Conservation (phyloP, 1,284 basidiomycete genomes). For the Fistulinella cinereoalba region DNA sequence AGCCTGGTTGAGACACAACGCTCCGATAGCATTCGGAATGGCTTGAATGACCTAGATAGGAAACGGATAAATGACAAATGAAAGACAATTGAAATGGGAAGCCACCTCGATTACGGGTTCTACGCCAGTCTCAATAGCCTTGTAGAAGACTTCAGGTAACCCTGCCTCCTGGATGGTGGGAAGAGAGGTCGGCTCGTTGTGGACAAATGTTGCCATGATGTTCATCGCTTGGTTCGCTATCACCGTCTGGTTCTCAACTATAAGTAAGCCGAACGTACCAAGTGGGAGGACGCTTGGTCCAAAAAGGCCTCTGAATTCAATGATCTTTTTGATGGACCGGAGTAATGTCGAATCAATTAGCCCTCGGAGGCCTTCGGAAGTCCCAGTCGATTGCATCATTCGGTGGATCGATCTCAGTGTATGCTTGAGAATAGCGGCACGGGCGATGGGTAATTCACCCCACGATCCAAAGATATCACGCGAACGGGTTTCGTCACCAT, state of each 20-base stretch:
- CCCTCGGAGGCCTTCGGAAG: constrained; percentile 91
- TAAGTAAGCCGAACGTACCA: constrained; percentile 42
- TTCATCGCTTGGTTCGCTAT: constrained; percentile 69
- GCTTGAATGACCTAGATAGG: constrained; percentile 76
- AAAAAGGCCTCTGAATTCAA: constrained; percentile 80
- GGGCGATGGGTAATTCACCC: constrained; percentile 63
- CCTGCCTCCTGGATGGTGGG: constrained; percentile 90
- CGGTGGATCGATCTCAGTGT: constrained; percentile 92
- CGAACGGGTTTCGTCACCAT: constrained; percentile 42
- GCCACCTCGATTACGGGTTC: constrained; percentile 85
- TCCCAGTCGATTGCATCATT: constrained; percentile 95
- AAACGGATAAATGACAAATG: constrained; percentile 1
- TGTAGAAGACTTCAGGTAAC: constrained; percentile 88
- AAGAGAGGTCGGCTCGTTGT: constrained; percentile 97
- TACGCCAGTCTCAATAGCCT: constrained; percentile 78
- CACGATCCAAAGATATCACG: constrained; percentile 54
- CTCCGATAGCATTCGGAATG: constrained; percentile 94
- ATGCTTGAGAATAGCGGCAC: constrained; percentile 80
- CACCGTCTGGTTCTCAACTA: constrained; percentile 3
- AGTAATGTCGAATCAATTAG: constrained; percentile 91
- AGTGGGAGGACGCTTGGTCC: constrained; percentile 85
- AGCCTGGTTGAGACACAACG: constrained; percentile 89
- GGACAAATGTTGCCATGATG: constrained; percentile 96
- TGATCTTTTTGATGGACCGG: constrained; percentile 85
- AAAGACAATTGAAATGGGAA: background rate